Conservation (phyloP, 371 early-diverging fungal species). For the Batkoa obscura region DNA sequence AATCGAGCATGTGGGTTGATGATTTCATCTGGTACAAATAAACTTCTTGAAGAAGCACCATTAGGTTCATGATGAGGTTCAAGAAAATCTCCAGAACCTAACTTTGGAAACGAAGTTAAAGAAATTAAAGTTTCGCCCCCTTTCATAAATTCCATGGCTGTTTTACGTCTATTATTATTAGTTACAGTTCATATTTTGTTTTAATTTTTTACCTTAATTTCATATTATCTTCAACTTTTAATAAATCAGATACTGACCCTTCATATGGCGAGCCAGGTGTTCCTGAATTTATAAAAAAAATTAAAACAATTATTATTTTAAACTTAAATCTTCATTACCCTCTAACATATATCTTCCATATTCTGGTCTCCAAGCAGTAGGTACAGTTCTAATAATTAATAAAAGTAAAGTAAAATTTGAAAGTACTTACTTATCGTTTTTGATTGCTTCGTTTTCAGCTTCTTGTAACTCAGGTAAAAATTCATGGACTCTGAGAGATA, state of each 20-base stretch:
- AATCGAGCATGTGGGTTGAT: slow-evolving; percentile 93
- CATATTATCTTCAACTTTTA: slow-evolving; percentile 83
- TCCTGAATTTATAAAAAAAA: no score
- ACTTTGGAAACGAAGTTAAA: slow-evolving; percentile 72
- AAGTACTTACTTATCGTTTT: slow-evolving; percentile 13
- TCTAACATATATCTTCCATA: slow-evolving; percentile 94
- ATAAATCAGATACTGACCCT: slow-evolving; percentile 55
- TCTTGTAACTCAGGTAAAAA: slow-evolving; percentile 51
- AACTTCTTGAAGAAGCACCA: slow-evolving; percentile 46
- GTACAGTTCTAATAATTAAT: slow-evolving; percentile 10
- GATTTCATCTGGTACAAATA: slow-evolving; percentile 86
- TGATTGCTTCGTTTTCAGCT: slow-evolving; percentile 42
- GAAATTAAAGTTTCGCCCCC: slow-evolving; percentile 58
- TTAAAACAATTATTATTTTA: no score
- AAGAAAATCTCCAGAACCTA: slow-evolving; percentile 61
- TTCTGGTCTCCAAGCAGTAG: slow-evolving; percentile 84
- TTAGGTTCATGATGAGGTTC: slow-evolving; percentile 48
- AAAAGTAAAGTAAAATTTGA: background rate
- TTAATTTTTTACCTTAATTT: slow-evolving; percentile 23
- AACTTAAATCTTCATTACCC: slow-evolving; percentile 13
- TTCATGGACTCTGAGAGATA: slow-evolving; percentile 70
- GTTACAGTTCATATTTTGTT: background rate
- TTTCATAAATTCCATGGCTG: slow-evolving; percentile 39
- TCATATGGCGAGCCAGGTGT: slow-evolving; percentile 90
- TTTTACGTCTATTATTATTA: slow-evolving; percentile 30